These are phyloP conservation scores for Globisporangium canariense DNA, from an alignment of 352 stramenopile species.

Conservation along the genomic window DNA sequence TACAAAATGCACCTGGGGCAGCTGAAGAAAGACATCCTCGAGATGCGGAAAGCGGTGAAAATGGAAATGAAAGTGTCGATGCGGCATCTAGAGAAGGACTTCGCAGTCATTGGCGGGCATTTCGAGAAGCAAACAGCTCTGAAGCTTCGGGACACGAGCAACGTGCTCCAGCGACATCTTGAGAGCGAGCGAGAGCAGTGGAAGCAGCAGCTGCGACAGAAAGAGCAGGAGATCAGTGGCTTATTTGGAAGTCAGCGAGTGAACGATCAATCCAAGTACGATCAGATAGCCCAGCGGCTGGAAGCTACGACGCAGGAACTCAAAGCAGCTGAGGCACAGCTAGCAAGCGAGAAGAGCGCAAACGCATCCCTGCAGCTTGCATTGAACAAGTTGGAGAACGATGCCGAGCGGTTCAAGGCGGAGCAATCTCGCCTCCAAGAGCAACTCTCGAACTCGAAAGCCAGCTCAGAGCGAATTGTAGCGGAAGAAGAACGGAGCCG, in stretches of 20 bases:
- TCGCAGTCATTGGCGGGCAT: constrained; percentile 17
- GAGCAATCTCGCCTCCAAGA: constrained; percentile 43
- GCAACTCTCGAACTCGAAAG: constrained; percentile 32
- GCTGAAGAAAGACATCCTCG: constrained; percentile 26
- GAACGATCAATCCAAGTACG: constrained; percentile 58
- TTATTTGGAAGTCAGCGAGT: constrained; percentile 40
- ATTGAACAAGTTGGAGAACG: constrained; percentile 38
- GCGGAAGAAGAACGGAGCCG: constrained; percentile 20
- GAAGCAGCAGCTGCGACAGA: constrained; percentile 34
- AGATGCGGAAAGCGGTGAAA: constrained; percentile 27
- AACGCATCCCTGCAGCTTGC: constrained; percentile 28
- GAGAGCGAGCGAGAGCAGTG: constrained; percentile 45
- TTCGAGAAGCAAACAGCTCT: constrained; percentile 26
- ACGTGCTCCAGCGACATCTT: constrained; percentile 22
- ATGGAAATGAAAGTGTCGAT: constrained; percentile 33
- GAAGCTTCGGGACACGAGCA: constrained; percentile 21
- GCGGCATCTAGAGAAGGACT: constrained; percentile 31
- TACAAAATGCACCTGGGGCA: constrained; percentile 31
- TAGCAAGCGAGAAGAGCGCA: constrained; percentile 23
- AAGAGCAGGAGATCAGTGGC: constrained; percentile 49
- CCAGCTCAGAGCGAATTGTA: constrained; percentile 23
- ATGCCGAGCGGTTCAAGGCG: constrained; percentile 23
- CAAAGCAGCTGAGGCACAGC: constrained; percentile 23
- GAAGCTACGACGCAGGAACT: constrained; percentile 41
- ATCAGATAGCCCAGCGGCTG: constrained; percentile 37